Conservation (phyloP, 2,329 filamentous ascomycete species). For the Cladosporium sp. region DNA sequence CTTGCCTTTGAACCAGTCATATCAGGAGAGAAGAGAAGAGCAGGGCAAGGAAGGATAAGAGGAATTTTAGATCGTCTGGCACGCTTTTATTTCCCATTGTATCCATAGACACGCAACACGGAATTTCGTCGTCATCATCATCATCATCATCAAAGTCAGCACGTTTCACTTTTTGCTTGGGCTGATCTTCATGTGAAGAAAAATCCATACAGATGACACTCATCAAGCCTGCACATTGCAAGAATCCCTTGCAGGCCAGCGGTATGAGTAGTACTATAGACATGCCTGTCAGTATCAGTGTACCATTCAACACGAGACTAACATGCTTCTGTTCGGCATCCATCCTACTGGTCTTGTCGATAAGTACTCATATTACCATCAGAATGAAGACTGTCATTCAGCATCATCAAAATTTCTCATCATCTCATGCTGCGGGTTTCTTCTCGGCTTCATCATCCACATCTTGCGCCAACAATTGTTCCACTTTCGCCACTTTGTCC, state of each 20-base stretch:
- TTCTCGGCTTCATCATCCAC: slow-evolving; percentile 14
- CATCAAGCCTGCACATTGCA: too few relatives aligned
- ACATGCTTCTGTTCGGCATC: too few relatives aligned
- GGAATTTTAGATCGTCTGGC: not conserved
- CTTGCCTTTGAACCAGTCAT: not conserved
- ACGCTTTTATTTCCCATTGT: not conserved
- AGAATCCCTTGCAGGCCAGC: too few relatives aligned
- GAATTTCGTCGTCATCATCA: not conserved
- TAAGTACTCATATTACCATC: too few relatives aligned
- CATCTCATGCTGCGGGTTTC: not conserved
- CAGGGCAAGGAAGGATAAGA: not conserved
- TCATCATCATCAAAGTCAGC: not conserved
- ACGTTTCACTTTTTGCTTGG: too few relatives aligned
- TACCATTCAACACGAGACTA: too few relatives aligned
- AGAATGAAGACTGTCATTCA: not conserved
- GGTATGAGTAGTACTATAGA: too few relatives aligned
- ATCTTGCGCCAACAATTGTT: slow-evolving; percentile 45
- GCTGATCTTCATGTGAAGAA: too few relatives aligned
- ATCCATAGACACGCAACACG: not conserved
- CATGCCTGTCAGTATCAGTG: too few relatives aligned
- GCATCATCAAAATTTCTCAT: not conserved
- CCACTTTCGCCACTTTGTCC: slow-evolving; percentile 69
- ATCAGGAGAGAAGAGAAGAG: not conserved
- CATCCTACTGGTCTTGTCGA: too few relatives aligned
- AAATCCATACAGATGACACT: too few relatives aligned